Conservation (phyloP, 768 basidiomycete species). For the Tylopilus plumbeoviolaceoides region DNA sequence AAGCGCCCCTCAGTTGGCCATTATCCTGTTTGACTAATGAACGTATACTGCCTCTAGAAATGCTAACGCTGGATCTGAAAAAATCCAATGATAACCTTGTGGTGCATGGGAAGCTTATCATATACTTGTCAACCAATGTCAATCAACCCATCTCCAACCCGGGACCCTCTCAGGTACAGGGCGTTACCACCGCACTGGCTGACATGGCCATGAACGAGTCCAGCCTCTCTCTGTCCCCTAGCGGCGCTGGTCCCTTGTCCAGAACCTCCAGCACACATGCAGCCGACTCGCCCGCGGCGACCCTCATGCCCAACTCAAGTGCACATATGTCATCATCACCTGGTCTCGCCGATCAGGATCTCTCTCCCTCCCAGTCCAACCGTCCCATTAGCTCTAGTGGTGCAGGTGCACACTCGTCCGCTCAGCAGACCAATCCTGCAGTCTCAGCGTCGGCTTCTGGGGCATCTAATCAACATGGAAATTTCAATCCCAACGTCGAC, state of each 20-base stretch:
- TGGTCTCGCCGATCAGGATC: conserved; percentile 29
- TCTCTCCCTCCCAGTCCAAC: conserved; percentile 21
- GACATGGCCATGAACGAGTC: conserved; percentile 61
- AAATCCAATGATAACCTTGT: conserved; percentile 99
- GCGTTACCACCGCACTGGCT: conserved; percentile 54
- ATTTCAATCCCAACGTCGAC: conserved; percentile 94
- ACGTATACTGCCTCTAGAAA: conserved; percentile 51
- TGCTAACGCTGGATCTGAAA: conserved; percentile 94
- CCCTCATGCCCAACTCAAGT: conserved; percentile 40
- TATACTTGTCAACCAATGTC: conserved; percentile 93
- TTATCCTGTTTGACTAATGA: neutral
- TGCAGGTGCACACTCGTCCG: conserved; percentile 11
- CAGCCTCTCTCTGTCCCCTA: conserved; percentile 53
- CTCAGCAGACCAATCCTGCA: conserved; percentile 20
- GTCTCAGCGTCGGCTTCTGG: conserved; percentile 35
- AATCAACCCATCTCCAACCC: conserved; percentile 80
- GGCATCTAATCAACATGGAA: conserved; percentile 54
- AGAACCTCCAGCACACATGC: conserved; percentile 68
- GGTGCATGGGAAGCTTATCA: conserved; percentile 96
- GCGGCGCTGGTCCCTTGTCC: conserved; percentile 43
- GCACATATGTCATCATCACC: conserved; percentile 28
- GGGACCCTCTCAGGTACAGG: conserved; percentile 67
- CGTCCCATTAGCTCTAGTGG: conserved; percentile 38
- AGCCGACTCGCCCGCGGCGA: conserved; percentile 43
- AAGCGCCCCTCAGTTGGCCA: conserved; percentile 29